These are phyloP conservation scores for Scedosporium dehoogii DNA, from an alignment of 2,329 filamentous ascomycete species.

Conservation along the genomic window DNA sequence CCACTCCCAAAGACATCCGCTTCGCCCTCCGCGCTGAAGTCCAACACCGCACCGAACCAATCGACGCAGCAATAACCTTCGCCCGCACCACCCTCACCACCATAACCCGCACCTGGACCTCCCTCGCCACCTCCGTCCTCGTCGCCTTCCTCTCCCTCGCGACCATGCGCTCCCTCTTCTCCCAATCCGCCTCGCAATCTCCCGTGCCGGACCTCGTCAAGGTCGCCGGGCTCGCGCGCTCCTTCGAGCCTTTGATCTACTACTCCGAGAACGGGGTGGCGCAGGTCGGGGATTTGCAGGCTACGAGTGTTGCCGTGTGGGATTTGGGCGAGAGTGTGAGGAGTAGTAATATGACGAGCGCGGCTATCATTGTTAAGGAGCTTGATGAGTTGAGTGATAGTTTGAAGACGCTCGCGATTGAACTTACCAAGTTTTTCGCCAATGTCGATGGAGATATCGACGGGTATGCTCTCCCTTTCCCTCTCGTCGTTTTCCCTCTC, in stretches of 20 bases:
- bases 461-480: conserved; percentile 37
- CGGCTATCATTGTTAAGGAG: conserved; percentile 73
- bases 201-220: conserved; percentile 81
- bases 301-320: conserved; percentile 89
- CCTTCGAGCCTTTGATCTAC: conserved; percentile 89
- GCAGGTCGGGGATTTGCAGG: conserved; percentile 80
- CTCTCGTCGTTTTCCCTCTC: not conserved
- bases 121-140: conserved; percentile 51
- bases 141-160: conserved; percentile 55
- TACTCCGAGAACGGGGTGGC: conserved; percentile 83
- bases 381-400: conserved; percentile 80
- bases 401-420: conserved; percentile 72
- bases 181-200: conserved; percentile 52
- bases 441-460: conserved; percentile 91
- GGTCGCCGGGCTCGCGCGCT: conserved; percentile 77
- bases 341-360: conserved; percentile 82
- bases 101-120: conserved; percentile 60
- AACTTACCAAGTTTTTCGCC: conserved; percentile 86
- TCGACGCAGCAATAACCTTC: conserved; percentile 61
- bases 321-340: conserved; percentile 87
- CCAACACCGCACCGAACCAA: conserved; percentile 74
- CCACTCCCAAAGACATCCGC: conserved; percentile 57
- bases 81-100: conserved; percentile 48
- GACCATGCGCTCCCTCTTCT: conserved; percentile 55
- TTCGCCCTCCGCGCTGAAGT: conserved; percentile 83